Evolutionary conservation across 352 stramenopile genomes (phyloP), one percentile per base, ranked within the genome.

Genomic region (Blastocystis sp.): DNA sequence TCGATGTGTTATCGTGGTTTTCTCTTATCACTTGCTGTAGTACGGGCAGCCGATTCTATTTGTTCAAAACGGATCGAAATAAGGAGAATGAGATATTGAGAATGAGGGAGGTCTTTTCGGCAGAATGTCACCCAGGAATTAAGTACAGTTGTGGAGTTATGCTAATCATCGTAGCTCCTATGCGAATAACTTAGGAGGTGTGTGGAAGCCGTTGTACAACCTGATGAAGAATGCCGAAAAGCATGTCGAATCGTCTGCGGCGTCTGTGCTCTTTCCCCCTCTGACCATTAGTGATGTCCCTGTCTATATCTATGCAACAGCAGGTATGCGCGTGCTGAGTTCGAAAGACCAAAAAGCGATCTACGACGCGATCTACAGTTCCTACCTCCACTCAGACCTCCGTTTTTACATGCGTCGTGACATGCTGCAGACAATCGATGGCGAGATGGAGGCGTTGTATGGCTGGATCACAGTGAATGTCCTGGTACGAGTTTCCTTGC

Each of bases 401-500:
- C 68, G 5, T 59, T 89, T 89, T 41, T 89, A 89, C 45, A 45
- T 89, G 39, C 55, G 64, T 62, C 63, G 66, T 41, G 50, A 76
- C 78, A 89, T 76, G 41, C 66, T 89, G 8, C 63, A 78, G 45
- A 89, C 78, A 0, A 89, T 89, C 41, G 78, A 89, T 43, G 78
- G 78, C 34, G 78, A 89, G 45, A 43, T 66, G 66, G 78, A 89
- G 50, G 78, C 78, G 6, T 9, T 89, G 9, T 89, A 89, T 43
- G 78, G 78, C 18, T 89, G 78, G 78, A 73, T 89, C 45, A 89
- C 78, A 0, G 78, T 89, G 20, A 89, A 89, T 39, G 66, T 89
- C 30, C 78, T 89, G 4, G 73, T 82, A 82, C 30, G 2, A 13
- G 56, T 68, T 53, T 68, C 18, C 11, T 37, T 9, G 6, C 5